Evolutionary conservation across 1,284 basidiomycete genomes (phyloP).

Genomic region (Inonotus obliquus): DNA sequence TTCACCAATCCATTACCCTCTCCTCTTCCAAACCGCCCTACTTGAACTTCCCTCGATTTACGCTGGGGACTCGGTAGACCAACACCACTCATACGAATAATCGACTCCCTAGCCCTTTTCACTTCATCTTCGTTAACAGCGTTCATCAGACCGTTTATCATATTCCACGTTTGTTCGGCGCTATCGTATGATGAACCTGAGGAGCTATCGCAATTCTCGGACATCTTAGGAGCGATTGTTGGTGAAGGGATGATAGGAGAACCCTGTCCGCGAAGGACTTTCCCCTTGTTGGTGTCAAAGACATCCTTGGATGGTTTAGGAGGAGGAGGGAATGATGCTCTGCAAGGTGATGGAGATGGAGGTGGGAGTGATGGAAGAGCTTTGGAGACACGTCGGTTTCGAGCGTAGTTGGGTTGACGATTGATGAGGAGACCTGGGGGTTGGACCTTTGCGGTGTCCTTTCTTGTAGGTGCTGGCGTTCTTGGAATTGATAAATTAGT

Average conservation of each 20-base stretch:
- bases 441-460: neutral
- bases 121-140: conserved; percentile 6
- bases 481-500: neutral
- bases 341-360: neutral
- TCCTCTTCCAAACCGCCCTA: too few species aligned
- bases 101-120: neutral
- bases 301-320: neutral
- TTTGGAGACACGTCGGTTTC: conserved; percentile 4
- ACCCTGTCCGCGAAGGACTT: conserved; percentile 3
- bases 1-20: neutral
- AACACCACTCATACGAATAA: neutral
- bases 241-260: neutral
- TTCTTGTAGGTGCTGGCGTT: neutral
- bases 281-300: conserved; percentile 4
- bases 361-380: conserved; percentile 11
- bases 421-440: conserved; percentile 7
- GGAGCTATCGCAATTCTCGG: neutral
- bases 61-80: neutral
- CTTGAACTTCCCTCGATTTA: neutral
- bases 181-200: conserved; percentile 7
- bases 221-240: neutral
- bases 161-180: conserved; percentile 14
- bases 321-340: neutral
- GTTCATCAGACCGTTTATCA: conserved; percentile 11
- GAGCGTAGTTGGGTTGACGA: neutral